Evolutionary conservation across 495 filamentous ascomycete genomes (phyloP).

Genomic region (Aspergillus egyptiacus): DNA sequence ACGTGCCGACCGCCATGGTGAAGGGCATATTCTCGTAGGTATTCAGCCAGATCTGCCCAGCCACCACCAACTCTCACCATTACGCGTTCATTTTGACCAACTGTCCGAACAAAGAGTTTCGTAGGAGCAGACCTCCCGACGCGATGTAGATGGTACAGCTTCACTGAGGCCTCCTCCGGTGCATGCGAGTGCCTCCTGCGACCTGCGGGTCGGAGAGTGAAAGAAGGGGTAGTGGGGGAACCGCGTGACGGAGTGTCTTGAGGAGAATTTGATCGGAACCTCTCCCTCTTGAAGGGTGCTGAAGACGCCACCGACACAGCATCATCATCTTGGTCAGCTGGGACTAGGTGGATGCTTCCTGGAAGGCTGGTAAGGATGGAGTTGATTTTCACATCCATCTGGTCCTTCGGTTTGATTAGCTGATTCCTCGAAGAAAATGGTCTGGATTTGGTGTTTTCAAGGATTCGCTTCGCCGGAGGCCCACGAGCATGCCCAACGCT

Average conservation of each 20-base stretch:
- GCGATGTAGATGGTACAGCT: slow-evolving; percentile 88
- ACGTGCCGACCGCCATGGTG: slow-evolving; percentile 65
- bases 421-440: slow-evolving; percentile 29
- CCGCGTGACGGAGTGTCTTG: slow-evolving; percentile 30
- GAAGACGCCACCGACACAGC: slow-evolving; percentile 33
- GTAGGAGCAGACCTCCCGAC: slow-evolving; percentile 75
- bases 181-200: slow-evolving; percentile 33
- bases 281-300: slow-evolving; percentile 29
- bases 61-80: slow-evolving; percentile 97
- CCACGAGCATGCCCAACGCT: slow-evolving; percentile 1
- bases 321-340: slow-evolving; percentile 33
- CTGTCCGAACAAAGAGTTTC: slow-evolving; percentile 86
- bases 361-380: slow-evolving; percentile 77
- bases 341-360: slow-evolving; percentile 68
- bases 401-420: slow-evolving; percentile 49
- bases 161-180: slow-evolving; percentile 58
- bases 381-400: slow-evolving; percentile 79
- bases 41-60: slow-evolving; percentile 93
- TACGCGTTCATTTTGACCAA: slow-evolving; percentile 83
- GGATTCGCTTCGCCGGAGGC: background rate
- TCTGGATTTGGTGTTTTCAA: slow-evolving; percentile 22
- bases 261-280: slow-evolving; percentile 35
- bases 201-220: slow-evolving; percentile 58
- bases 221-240: slow-evolving; percentile 57
- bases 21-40: slow-evolving; percentile 83